phyloP scores from a whole-genome alignment of 2,329 filamentous ascomycete genomes.

The Leptographium flavum region DNA sequence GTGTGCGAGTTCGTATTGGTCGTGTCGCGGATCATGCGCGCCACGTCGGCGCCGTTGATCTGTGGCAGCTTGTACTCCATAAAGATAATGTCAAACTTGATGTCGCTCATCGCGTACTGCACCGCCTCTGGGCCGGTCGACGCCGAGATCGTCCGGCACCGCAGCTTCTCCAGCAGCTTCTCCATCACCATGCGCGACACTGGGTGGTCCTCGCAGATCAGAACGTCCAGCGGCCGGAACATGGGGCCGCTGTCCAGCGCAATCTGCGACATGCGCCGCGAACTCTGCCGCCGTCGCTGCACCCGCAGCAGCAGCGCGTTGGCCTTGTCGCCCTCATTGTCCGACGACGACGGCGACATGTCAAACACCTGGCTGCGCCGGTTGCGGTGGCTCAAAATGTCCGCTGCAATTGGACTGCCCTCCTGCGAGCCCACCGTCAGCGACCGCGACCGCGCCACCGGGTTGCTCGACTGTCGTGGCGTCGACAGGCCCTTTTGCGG shows the following conservation, averaged over 20 bases:
- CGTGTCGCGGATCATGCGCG: conserved; percentile 93
- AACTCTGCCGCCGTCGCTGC: conserved; percentile 86
- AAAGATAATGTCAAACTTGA: conserved; percentile 98
- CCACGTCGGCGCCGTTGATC: conserved; percentile 88
- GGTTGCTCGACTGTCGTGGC: conserved; percentile 45
- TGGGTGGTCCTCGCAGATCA: conserved; percentile 96
- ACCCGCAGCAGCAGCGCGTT: conserved; percentile 69
- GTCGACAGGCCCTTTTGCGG: conserved; percentile 50
- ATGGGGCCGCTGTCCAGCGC: conserved; percentile 63
- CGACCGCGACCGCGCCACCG: conserved; percentile 64
- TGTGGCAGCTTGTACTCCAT: conserved; percentile 93
- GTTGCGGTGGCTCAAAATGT: conserved; percentile 68
- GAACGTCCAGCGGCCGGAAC: conserved; percentile 81
- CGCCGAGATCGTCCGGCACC: conserved; percentile 86
- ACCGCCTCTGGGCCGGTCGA: conserved; percentile 83
- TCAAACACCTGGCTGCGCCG: conserved; percentile 90
- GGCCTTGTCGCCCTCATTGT: conserved; percentile 88
- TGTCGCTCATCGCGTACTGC: conserved; percentile 86
- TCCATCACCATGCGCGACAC: conserved; percentile 99
- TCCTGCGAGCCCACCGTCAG: conserved; percentile 92
- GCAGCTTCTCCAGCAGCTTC: conserved; percentile 84
- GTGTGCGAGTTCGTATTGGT: conserved; percentile 91
- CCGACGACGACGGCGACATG: conserved; percentile 91
- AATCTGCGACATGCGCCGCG: conserved; percentile 84
- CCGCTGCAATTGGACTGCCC: conserved; percentile 58